Evolutionary conservation across 352 stramenopile genomes (phyloP), one percentile per base, ranked within the genome.

Genomic region (Globisporangium cystogenes): DNA sequence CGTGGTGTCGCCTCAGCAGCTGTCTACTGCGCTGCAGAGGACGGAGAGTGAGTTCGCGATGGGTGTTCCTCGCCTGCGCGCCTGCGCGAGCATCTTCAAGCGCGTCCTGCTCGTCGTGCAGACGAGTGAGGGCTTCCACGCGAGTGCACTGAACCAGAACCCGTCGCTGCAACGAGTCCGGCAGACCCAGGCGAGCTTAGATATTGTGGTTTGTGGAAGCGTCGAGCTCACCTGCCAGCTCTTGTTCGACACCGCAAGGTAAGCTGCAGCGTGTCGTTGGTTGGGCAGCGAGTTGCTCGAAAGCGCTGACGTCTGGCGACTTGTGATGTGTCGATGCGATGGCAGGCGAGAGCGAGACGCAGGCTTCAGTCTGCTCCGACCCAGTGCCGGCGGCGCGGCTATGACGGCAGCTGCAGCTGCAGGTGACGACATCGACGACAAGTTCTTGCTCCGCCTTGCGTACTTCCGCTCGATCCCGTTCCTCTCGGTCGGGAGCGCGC

Each of bases 391-490:
- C 33, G 14, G 20, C 47, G 26, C n/a, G n/a, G n/a, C n/a, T n/a
- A n/a, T n/a, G n/a, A n/a, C n/a, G n/a, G n/a, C 27, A 3, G 23
- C 15, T 44, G 23, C 21, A 29, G 14, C 26, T 20, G 39, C 14
- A 37, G 42, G 42, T 18, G 59, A 46, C 41, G 70, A 23, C 4
- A 42, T 83, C 18, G 80, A 93, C 41, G 41, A 39, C 2, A 45
- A 79, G 26, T 92, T 92, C 61, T 37, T 62, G 24, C 64, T 59
- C 1, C 74, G 83, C 4, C 61, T 88, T 23, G 51, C 66, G 23
- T 90, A 91, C 51, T 94, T 91, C 55, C 62, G 59, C 4, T 54
- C 65, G 6, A 73, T 86, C 7, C 59, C 64, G 3, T 45, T 62
- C 6, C 48, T 93, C n/a, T 78, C 76, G 7, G 55, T 83, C 8